A percentile compares a stretch with the other conserved stretches of the same genome.
These are phyloP conservation scores for Aspergillus thermomutatus DNA, from an alignment of 2,329 filamentous ascomycete genomes.

Conservation along the genomic window DNA sequence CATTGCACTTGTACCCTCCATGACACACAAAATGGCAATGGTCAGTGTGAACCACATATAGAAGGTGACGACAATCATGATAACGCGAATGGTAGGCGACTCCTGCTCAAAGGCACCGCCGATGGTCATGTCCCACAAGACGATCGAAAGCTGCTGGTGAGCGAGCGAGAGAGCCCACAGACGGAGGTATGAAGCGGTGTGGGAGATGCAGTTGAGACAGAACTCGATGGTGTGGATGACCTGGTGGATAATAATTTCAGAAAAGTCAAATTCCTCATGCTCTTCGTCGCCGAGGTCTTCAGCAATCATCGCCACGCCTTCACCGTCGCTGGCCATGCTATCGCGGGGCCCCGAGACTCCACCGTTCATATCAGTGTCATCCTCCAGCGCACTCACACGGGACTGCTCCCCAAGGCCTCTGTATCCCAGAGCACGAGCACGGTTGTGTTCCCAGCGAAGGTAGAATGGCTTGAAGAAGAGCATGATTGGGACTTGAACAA, in stretches of 20 bases:
- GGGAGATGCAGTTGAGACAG: slow-evolving; percentile 97
- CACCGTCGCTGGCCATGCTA: slow-evolving; percentile 71
- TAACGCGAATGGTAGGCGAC: slow-evolving; percentile 65
- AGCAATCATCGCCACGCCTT: slow-evolving; percentile 83
- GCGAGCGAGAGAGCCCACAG: slow-evolving; percentile 96
- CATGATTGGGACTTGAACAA: slow-evolving; percentile 82
- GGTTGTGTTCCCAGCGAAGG: slow-evolving; percentile 90
- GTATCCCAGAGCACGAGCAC: slow-evolving; percentile 82
- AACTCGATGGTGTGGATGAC: slow-evolving; percentile 99
- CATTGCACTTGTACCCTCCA: slow-evolving; percentile 97
- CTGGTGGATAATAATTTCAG: slow-evolving; percentile 97
- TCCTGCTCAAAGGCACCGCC: slow-evolving; percentile 65
- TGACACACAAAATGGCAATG: slow-evolving; percentile 77
- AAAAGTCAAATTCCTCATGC: slow-evolving; percentile 96
- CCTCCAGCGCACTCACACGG: slow-evolving; percentile 84
- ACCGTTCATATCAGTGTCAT: slow-evolving; percentile 71
- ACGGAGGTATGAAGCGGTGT: slow-evolving; percentile 97
- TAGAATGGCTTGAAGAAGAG: slow-evolving; percentile 96
- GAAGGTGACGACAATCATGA: slow-evolving; percentile 80
- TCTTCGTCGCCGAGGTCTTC: slow-evolving; percentile 76
- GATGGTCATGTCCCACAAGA: slow-evolving; percentile 96
- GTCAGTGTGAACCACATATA: slow-evolving; percentile 86
- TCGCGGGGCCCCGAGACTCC: slow-evolving; percentile 59
- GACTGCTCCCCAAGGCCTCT: slow-evolving; percentile 87
- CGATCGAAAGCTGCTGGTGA: slow-evolving; percentile 94